Base-by-base conservation (phyloP, 176 grass and related monocot species). In the Urochloa ruziziensis region DNA sequence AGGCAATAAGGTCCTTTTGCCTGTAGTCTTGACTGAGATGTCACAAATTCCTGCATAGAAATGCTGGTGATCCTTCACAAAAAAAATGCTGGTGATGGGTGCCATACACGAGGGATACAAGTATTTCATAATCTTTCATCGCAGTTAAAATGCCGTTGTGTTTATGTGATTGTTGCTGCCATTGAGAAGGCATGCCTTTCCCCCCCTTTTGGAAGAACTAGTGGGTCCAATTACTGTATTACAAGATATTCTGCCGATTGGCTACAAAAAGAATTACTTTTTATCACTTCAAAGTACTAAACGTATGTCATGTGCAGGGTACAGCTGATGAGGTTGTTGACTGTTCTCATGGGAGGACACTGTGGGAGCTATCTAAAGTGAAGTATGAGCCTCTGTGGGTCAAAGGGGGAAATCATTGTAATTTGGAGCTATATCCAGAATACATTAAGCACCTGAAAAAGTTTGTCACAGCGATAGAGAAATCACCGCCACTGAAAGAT, bases 351-450 rank as follows among this genome's bases (percentile, higher is more conserved):
- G 96, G 96, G n/a, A 93, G 90, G 83, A 54, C 81, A 65, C 80
- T 98, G n/a, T 98, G 91, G 89, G 96, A 98, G 58, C 87, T 86
- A 19, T 94, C 91, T 34, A 92, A 94, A 92, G 85, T 92, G 47
- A 98, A 98, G 68, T 98, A 98, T 62, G 96, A 95, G 53, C 96
- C 96, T 73, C 74, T 98, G 56, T 98, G 96, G 96, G 81, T 98
- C 65, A 98, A 95, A 76, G 96, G 93, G 32, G 96, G 96, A 0
- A 93, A 94, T 59, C 96, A 98, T 58, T 98, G 96, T 82, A 94
- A 98, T 86, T 83, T 98, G 72, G 96, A 98, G 80, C 80, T 98
- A 23, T 98, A 94, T 40, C 91, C 91, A 0, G 93, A 92, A 53
- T 98, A 95, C 73, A 95, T 98, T 35, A 95, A 88, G 30, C 93